Conservation (phyloP, 495 filamentous ascomycete species). For the Aeminium ludgeri region DNA sequence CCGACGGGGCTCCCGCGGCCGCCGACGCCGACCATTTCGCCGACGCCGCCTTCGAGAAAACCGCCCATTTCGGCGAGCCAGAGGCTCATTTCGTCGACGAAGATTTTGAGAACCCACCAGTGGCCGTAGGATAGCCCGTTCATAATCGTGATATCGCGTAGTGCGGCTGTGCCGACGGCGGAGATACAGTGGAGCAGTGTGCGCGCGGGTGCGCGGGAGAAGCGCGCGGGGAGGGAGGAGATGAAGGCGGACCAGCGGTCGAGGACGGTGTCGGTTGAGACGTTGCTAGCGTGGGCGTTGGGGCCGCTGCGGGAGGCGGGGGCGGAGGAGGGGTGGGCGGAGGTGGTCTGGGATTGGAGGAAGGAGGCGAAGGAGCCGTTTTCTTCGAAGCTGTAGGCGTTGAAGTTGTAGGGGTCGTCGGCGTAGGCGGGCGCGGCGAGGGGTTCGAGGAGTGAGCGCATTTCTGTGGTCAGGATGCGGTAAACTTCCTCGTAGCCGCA, state of each 20-base stretch:
- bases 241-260: constrained; percentile 80
- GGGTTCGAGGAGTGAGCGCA: constrained; percentile 54
- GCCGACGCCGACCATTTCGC: not conserved
- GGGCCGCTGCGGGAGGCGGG: constrained; percentile 3
- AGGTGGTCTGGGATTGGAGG: constrained; percentile 20
- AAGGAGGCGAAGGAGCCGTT: constrained; percentile 28
- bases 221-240: constrained; percentile 51
- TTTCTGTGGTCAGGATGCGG: constrained; percentile 55
- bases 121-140: constrained; percentile 75
- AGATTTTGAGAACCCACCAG: constrained; percentile 98
- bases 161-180: constrained; percentile 46
- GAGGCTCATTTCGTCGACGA: constrained; percentile 85
- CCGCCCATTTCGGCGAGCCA: constrained; percentile 89
- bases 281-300: no score
- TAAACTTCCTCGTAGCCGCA: constrained; percentile 48
- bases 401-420: constrained; percentile 28
- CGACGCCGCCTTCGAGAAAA: constrained; percentile 46
- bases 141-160: constrained; percentile 66
- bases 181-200: constrained; percentile 56
- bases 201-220: constrained; percentile 48
- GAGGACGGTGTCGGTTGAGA: constrained; percentile 39
- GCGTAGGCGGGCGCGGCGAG: constrained; percentile 37
- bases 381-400: constrained; percentile 26
- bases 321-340: no score
- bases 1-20: not conserved